Evolutionary conservation across 495 filamentous ascomycete genomes (phyloP).

Genomic region (Podospora conica): DNA sequence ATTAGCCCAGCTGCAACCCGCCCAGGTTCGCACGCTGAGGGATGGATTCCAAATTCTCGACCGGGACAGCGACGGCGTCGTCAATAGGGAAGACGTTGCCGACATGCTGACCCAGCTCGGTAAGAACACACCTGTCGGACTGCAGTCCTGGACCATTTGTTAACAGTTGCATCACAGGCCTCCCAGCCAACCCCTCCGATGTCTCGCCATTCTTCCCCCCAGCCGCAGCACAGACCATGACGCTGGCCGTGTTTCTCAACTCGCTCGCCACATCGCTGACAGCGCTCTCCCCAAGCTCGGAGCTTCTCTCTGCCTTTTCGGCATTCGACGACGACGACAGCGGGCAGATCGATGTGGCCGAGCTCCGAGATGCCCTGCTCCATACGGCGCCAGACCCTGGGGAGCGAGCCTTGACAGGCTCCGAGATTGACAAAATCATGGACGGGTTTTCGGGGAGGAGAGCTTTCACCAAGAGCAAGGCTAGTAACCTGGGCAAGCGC

Average conservation of each 20-base stretch:
- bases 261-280: constrained; percentile 66
- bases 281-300: constrained; percentile 62
- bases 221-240: constrained; percentile 59
- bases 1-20: constrained; percentile 55
- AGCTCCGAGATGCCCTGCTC: constrained; percentile 75
- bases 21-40: constrained; percentile 67
- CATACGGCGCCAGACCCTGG: constrained; percentile 73
- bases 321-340: constrained; percentile 96
- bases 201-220: constrained; percentile 73
- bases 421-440: constrained; percentile 77
- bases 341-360: constrained; percentile 78
- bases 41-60: constrained; percentile 87
- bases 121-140: constrained; percentile 23
- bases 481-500: constrained; percentile 40
- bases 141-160: neutral
- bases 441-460: constrained; percentile 76
- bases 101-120: constrained; percentile 76
- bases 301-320: constrained; percentile 79
- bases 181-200: constrained; percentile 49
- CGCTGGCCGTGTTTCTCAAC: constrained; percentile 77
- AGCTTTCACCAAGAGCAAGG: constrained; percentile 58
- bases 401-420: constrained; percentile 57
- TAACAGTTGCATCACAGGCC: constrained; percentile 25
- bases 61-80: constrained; percentile 66
- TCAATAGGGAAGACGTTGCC: constrained; percentile 70